Conservation (phyloP, 805 yeast genomes). For the Starmera dryadoides region DNA sequence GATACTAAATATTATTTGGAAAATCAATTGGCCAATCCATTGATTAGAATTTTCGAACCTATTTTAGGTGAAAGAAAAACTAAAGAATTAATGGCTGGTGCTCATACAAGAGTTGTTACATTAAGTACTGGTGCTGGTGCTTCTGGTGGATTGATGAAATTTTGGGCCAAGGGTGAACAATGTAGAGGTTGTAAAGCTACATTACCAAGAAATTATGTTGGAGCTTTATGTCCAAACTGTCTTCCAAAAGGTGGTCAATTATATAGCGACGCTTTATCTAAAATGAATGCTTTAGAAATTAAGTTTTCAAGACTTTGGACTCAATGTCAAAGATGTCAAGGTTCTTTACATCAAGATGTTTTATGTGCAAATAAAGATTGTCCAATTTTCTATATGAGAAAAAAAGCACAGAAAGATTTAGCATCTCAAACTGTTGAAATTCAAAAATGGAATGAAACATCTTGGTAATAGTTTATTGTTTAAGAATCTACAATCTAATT, state of each 20-base stretch:
- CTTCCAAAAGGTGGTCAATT: slow-evolving; percentile 62
- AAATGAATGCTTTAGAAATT: slow-evolving; percentile 71
- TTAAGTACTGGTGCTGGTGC: slow-evolving; percentile 33
- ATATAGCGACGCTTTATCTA: slow-evolving; percentile 74
- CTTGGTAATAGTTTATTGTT: slow-evolving; percentile 11
- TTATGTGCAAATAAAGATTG: slow-evolving; percentile 94
- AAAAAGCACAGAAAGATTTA: slow-evolving; percentile 34
- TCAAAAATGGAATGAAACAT: slow-evolving; percentile 31
- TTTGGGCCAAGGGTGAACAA: slow-evolving; percentile 81
- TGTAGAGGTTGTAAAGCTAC: slow-evolving; percentile 90
- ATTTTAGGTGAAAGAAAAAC: slow-evolving; percentile 84
- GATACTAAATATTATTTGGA: slow-evolving; percentile 92
- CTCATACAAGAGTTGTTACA: slow-evolving; percentile 73
- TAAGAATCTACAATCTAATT: background rate
- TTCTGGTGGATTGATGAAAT: slow-evolving; percentile 82
- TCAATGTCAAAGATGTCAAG: slow-evolving; percentile 96
- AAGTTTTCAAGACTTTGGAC: slow-evolving; percentile 92
- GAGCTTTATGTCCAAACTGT: slow-evolving; percentile 81
- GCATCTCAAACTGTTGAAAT: slow-evolving; percentile 30
- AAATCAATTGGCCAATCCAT: slow-evolving; percentile 88
- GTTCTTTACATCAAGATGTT: slow-evolving; percentile 92
- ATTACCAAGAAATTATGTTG: slow-evolving; percentile 46
- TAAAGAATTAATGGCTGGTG: slow-evolving; percentile 71
- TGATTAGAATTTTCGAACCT: slow-evolving; percentile 91
- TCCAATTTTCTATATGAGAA: slow-evolving; percentile 96